phyloP scores from a whole-genome alignment of 169 alveolate genomes.

The Cryptosporidium baileyi region DNA sequence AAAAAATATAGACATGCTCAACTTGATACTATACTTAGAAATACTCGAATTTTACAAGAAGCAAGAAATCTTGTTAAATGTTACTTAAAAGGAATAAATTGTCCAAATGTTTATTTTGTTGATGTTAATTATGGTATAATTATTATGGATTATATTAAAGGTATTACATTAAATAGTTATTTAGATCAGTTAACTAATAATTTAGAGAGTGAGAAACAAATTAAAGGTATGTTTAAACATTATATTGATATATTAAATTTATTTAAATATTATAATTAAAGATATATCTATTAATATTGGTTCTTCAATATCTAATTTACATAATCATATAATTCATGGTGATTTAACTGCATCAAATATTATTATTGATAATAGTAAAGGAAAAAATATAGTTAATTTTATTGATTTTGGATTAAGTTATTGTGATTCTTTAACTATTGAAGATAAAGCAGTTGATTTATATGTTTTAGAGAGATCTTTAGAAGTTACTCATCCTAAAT shows the following conservation, averaged over 20 bases:
- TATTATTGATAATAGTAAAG: not conserved
- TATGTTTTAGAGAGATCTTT: constrained; percentile 61
- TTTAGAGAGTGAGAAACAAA: not conserved
- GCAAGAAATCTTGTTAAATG: constrained; percentile 38
- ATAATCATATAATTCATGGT: constrained; percentile 36
- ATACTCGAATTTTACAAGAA: constrained; percentile 9
- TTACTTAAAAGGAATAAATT: constrained; percentile 16
- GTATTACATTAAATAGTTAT: constrained; percentile 17
- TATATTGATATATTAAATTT: not conserved
- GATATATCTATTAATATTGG: constrained; percentile 29
- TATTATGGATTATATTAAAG: constrained; percentile 23
- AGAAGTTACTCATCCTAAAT: constrained; percentile 59
- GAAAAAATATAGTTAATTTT: not conserved
- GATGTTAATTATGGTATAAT: constrained; percentile 32
- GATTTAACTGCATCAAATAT: constrained; percentile 58
- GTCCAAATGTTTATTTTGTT: constrained; percentile 54
- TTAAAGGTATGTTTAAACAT: not conserved
- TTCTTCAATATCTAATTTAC: constrained; percentile 18
- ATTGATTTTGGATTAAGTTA: constrained; percentile 64
- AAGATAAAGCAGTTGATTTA: constrained; percentile 64
- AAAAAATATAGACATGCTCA: constrained; percentile 52
- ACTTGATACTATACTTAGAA: constrained; percentile 10
- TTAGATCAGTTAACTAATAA: not conserved
- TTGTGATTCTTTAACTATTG: constrained; percentile 40
- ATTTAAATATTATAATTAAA: not conserved